phyloP scores from a whole-genome alignment of 306 rosid genomes.

The Canavalia ensiformis region DNA sequence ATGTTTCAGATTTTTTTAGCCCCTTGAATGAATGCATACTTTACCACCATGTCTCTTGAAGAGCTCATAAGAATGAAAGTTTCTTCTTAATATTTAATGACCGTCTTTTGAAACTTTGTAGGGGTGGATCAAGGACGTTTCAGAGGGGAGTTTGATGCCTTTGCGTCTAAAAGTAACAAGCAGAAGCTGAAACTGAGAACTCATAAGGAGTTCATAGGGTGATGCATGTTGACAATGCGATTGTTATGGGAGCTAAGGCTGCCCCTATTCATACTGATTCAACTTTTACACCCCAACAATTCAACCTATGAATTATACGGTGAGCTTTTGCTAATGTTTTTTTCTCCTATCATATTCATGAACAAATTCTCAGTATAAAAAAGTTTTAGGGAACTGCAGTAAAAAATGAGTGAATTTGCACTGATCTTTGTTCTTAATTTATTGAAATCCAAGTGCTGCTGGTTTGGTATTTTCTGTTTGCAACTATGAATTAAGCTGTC shows the following conservation, averaged over 20 bases:
- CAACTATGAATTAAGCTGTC: conserved; percentile 17
- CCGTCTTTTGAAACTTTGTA: conserved; percentile 13
- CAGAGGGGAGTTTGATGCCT: conserved; percentile 18
- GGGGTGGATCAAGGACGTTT: conserved; percentile 16
- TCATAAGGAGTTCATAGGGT: conserved; percentile 53
- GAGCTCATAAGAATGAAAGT: conserved; percentile 17
- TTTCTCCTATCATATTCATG: not conserved
- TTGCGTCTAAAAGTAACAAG: not conserved
- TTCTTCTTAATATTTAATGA: conserved; percentile 8
- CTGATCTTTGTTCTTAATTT: conserved; percentile 4
- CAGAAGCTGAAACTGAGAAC: conserved; percentile 26
- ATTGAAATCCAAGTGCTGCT: not conserved
- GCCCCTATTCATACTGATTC: conserved; percentile 64
- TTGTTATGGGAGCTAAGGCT: conserved; percentile 63
- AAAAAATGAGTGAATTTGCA: not conserved
- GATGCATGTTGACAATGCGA: conserved; percentile 66
- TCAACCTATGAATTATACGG: conserved; percentile 56
- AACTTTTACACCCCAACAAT: conserved; percentile 56
- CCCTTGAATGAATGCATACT: conserved; percentile 19
- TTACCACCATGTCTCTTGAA: conserved; percentile 24
- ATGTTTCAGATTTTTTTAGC: conserved; percentile 9
- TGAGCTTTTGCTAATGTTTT: conserved; percentile 42
- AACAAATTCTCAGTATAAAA: conserved; percentile 18
- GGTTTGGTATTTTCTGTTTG: conserved; percentile 18
- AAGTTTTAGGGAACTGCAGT: not conserved